Base-by-base conservation (phyloP, 2,329 filamentous ascomycete species). In the Hypoxylon sp. region DNA sequence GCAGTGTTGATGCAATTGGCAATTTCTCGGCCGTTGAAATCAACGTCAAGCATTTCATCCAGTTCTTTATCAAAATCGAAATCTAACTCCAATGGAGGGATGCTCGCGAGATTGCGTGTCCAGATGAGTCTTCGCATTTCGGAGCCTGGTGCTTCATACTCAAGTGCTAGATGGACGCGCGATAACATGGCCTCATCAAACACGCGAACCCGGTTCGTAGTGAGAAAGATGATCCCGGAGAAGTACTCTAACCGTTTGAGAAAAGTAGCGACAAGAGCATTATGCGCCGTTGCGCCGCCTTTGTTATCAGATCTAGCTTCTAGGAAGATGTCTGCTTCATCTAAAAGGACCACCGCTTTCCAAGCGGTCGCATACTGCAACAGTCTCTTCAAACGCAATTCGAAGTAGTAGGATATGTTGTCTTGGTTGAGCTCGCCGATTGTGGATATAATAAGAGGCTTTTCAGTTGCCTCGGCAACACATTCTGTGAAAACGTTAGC, bases 181-280 rank as follows among this genome's bases (percentile, higher is more conserved):
- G 80, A 82, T 65, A 75, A 76, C 69, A 82, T 81, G 0, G 82
- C 81, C 46, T 78, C 77, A 63, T 84, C 82, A 46, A 83, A 79
- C 1, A 75, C 69, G 2, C 78, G 77, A 9, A 81, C 77, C 11
- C 80, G 78, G 69, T 82, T 84, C 21, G 81, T 83, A 0, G 81
- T 83, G 5, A 83, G 75, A 69, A 79, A 80, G 9, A 81, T 70
- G 51, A 81, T 79, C 0, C 80, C 80, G 0, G 71, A 69, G 53
- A 80, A 81, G 67, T 80, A 81, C 65, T 81, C 79, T 5, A 81
- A 70, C 1, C 79, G 73, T 10, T 74, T 74, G 9, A 81, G 74
- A 66, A 81, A 81, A 9, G 79, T 75, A 69, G 72, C 69, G 0
- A 75, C 72, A 7, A 74, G 66, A 2, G 68, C 60, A 25, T 72